Base-by-base conservation (phyloP, 768 basidiomycete species). In the Boletellus sp. region DNA sequence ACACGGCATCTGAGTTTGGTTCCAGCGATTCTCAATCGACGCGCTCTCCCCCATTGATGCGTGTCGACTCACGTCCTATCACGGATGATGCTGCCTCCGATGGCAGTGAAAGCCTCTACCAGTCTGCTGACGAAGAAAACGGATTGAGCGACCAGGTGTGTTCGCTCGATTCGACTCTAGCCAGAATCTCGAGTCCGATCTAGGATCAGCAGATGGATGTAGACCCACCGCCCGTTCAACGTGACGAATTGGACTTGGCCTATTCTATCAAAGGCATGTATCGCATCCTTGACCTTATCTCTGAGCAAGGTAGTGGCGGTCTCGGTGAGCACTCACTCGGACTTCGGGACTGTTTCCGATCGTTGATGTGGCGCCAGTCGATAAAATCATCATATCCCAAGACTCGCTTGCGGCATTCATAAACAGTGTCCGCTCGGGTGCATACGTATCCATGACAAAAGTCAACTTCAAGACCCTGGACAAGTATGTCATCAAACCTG, bases 331-430 rank as follows among this genome's bases (percentile, higher is more conserved):
- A 22, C 37, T 12, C 11, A 19, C 7, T 42, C 4, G 13, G 15
- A 8, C 24, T 1, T 5, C 6, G 19, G 2, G 19, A 5, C 6
- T 15, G 32, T 9, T 31, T 34, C 10, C 31, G 10, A 50, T 32
- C 1, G 13, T 44, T 20, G 16, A n/a, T 45, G 9, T 43, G n/a
- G 24, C 16, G 42, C 45, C 51, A 81, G 82, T 82, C 34, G 80
- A 83, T 55, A 84, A 85, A 58, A 74, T 84, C 28, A 77, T 84
- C 61, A 84, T 85, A 24, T 69, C 71, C 2, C 79, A 81, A 59
- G 65, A 72, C 3, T 75, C 78, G 3, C 64, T 84, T 12, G 65
- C 68, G 51, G 53, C 66, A 3, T 74, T 84, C 44, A 72, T 80
- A 56, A 78, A 83, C 44, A 59, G 58, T 16, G 40, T 82, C 9